Base-by-base conservation (phyloP, 768 basidiomycete genomes). In the Rhodocollybia butyracea region DNA sequence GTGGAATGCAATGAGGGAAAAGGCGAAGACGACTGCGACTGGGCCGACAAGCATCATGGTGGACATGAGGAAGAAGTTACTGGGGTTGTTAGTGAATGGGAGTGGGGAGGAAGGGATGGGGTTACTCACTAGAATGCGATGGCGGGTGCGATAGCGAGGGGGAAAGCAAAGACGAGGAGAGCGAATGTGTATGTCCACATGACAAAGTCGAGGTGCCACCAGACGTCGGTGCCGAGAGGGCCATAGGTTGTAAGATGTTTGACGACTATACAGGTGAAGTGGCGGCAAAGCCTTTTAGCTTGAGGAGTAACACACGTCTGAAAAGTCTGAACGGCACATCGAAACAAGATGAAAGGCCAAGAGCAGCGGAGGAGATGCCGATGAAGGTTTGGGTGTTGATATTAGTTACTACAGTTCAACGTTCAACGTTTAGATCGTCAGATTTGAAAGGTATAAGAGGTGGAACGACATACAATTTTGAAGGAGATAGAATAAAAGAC, bases 121-220 rank as follows among this genome's bases (percentile, higher is more conserved):
- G 17, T n/a, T 30, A 22, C 60, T 60, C 22, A 66, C 66, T 60
- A 70, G 22, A 65, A 59, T 3, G 59, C 59, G 24, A 64, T 61
- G 3, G 63, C 59, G n/a, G 68, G 66, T 1, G 68, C 68, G 34
- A 68, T 65, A 5, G 64, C 64, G 17, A 69, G 60, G 4, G 69
- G 68, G 21, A 70, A 60, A 2, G 65, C 62, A 48, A 69, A 70
- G 8, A 69, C 58, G 11, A 66, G 39, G 32, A 68, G 65, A 11
- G 66, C 65, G 21, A 67, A 46, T 8, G 63, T 64, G 55, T 68
- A 66, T 38, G 62, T 60, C 69, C 69, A 70, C 68, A 70, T 70
- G 1, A 67, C 66, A 54, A 70, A 69, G 45, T 70, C 69, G 12
- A 68, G 61, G 45, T 69, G 62, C 66, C 69, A 68, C 68, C 66